These are phyloP conservation scores for Rhodotorula kratochvilovae DNA, from an alignment of 768 basidiomycete species.

Conservation along the genomic window DNA sequence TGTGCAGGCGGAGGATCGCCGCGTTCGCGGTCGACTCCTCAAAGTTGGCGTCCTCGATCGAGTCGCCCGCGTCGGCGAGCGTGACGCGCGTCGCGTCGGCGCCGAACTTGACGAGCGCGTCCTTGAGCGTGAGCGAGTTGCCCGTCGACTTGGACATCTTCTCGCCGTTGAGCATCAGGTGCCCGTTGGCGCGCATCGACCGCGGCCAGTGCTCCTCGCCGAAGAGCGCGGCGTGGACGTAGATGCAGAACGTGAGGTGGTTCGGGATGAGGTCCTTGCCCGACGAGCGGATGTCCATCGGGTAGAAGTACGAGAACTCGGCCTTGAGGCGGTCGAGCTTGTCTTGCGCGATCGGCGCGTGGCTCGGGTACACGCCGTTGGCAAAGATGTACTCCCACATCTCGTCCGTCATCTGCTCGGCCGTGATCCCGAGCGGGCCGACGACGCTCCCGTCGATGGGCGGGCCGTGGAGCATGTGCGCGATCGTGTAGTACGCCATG, in stretches of 20 bases:
- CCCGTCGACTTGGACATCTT: slow-evolving; percentile 99
- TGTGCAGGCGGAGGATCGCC: slow-evolving; percentile 86
- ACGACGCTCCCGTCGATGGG: slow-evolving; percentile 69
- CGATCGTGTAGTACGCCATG: slow-evolving; percentile 95
- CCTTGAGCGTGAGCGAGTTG: slow-evolving; percentile 83
- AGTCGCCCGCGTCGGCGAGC: slow-evolving; percentile 94
- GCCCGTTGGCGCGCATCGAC: slow-evolving; percentile 91
- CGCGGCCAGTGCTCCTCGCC: slow-evolving; percentile 80
- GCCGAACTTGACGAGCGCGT: slow-evolving; percentile 89
- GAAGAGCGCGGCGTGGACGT: slow-evolving; percentile 94
- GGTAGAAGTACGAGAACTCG: slow-evolving; percentile 95
- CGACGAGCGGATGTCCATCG: slow-evolving; percentile 94
- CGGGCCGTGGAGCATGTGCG: slow-evolving; percentile 78
- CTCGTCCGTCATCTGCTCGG: slow-evolving; percentile 94
- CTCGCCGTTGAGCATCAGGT: slow-evolving; percentile 93
- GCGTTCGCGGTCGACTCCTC: slow-evolving; percentile 98
- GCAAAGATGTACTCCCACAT: slow-evolving; percentile 94
- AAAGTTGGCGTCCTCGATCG: slow-evolving; percentile 97
- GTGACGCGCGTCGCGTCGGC: slow-evolving; percentile 88
- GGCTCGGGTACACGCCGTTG: slow-evolving; percentile 51
- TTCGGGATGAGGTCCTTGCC: slow-evolving; percentile 96
- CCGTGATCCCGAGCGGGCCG: slow-evolving; percentile 76
- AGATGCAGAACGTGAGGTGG: slow-evolving; percentile 86
- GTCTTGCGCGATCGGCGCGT: slow-evolving; percentile 63
- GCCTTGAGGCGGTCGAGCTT: slow-evolving; percentile 80